Evolutionary conservation across 2,329 filamentous ascomycete species (phyloP).

Genomic region (Akanthomyces muscarius): DNA sequence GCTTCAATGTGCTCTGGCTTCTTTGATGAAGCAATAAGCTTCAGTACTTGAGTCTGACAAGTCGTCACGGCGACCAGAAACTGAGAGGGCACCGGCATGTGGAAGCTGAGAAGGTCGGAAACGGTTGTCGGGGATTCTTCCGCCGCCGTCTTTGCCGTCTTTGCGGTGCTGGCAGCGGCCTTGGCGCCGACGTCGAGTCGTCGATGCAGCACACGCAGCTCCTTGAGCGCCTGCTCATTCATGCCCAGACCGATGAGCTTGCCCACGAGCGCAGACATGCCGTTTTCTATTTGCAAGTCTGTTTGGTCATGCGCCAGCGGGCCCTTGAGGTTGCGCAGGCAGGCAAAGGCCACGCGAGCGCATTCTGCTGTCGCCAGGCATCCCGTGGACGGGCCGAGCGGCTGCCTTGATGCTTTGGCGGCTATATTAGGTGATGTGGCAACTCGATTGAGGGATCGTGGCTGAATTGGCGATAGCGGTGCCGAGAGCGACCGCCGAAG

Average conservation of each 20-base stretch:
- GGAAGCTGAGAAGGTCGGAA: slow-evolving; percentile 60
- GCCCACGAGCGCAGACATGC: slow-evolving; percentile 64
- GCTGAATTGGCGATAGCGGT: slow-evolving; percentile 59
- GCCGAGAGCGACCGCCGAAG: slow-evolving; percentile 53
- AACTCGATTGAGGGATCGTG: slow-evolving; percentile 57
- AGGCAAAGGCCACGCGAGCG: slow-evolving; percentile 62
- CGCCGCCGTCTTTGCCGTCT: slow-evolving; percentile 29
- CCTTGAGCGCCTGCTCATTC: slow-evolving; percentile 64
- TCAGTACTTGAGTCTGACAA: slow-evolving; percentile 62
- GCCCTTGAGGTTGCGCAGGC: slow-evolving; percentile 56
- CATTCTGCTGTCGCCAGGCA: slow-evolving; percentile 64
- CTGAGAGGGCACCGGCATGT: slow-evolving; percentile 38
- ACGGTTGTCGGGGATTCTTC: slow-evolving; percentile 35
- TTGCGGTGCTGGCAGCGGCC: slow-evolving; percentile 18
- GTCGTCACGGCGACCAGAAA: slow-evolving; percentile 55
- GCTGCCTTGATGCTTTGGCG: slow-evolving; percentile 26
- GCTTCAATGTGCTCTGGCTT: slow-evolving; percentile 58
- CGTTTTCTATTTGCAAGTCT: slow-evolving; percentile 66
- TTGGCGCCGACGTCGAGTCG: slow-evolving; percentile 46
- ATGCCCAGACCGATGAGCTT: slow-evolving; percentile 63
- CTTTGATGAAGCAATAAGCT: slow-evolving; percentile 57
- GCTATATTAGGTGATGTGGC: slow-evolving; percentile 47
- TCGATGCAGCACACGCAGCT: slow-evolving; percentile 62
- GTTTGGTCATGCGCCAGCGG: slow-evolving; percentile 52
- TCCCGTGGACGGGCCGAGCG: slow-evolving; percentile 33